Percentiles rank a stretch among this genome's conserved stretches.
These are phyloP conservation scores for Blastobotrys ciferrii DNA, from an alignment of 1,139 yeast species.

Conservation along the genomic window DNA sequence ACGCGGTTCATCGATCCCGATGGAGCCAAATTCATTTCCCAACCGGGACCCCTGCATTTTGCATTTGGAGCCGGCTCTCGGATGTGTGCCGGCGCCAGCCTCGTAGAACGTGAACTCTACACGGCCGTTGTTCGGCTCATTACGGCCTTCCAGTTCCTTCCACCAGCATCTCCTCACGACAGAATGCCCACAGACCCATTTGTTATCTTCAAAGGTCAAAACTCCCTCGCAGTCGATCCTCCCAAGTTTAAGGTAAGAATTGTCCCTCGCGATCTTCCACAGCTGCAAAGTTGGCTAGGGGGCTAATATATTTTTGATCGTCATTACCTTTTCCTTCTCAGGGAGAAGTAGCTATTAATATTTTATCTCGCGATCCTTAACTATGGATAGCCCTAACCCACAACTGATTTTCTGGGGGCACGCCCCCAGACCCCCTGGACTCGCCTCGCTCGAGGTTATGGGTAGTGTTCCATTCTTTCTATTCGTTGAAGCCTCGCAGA, in stretches of 20 bases:
- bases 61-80: conserved; percentile 71
- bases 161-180: conserved; percentile 40
- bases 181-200: conserved; percentile 27
- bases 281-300: neutral
- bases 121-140: conserved; percentile 44
- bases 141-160: conserved; percentile 41
- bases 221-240: conserved; percentile 28
- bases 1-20: conserved; percentile 49
- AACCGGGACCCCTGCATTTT: conserved; percentile 44
- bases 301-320: neutral
- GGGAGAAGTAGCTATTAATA: too few species aligned
- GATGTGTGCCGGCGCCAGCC: conserved; percentile 63
- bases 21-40: conserved; percentile 24
- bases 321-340: too few species aligned
- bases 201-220: conserved; percentile 25
- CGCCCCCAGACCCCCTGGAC: too few species aligned
- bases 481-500: too few species aligned
- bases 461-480: too few species aligned
- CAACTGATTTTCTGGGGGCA: too few species aligned
- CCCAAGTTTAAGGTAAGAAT: conserved; percentile 30
- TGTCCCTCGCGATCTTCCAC: conserved; percentile 19
- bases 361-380: too few species aligned
- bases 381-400: too few species aligned
- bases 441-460: too few species aligned
- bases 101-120: conserved; percentile 65